Evolutionary conservation across 805 yeast species (phyloP), one percentile per base, ranked within the genome.

Genomic region (Wickerhamiella parazyma): DNA sequence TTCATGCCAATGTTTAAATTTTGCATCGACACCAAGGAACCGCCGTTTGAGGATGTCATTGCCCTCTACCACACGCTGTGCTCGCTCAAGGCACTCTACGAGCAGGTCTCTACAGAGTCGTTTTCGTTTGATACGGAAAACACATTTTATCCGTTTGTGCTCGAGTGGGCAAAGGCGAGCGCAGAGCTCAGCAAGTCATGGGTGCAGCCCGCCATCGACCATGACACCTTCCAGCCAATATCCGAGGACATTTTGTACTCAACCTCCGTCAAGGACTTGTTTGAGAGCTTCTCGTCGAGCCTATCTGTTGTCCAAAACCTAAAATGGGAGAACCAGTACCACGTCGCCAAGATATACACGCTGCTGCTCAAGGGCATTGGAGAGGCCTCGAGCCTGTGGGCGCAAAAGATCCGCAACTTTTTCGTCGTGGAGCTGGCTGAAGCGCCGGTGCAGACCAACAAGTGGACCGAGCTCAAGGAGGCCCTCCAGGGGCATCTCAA

Each of bases 231-330:
- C 57, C 62, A 66, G 41, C 75, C 78, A 0, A 53, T 76, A 14
- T 57, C 62, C 1, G 63, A 58, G 1, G 54, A 48, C 1, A 44
- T 45, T n/a, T 41, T 58, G 42, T 51, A 68, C 53, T 76, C 84
- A 48, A 64, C 74, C 2, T 80, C 89, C 0, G 81, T 80, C 1
- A 55, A 71, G 18, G 91, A 82, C 55, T 69, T 80, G 11, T 79
- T 80, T 57, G 68, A 74, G 8, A 66, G 81, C 56, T 68, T 81
- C 28, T 70, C 71, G 46, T 76, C 76, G 42, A 70, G 75, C 10
- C 55, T 82, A 17, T 61, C 65, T 4, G 66, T 82, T n/a, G 63
- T 87, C 36, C 67, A 67, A 12, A 68, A 67, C 3, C 68, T 83
- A 35, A 64, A 71, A 1, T 87, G 95, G 95, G 60, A 63, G 12